Conservation (phyloP, 2,329 filamentous ascomycete genomes). For the Epichloe sibirici region DNA sequence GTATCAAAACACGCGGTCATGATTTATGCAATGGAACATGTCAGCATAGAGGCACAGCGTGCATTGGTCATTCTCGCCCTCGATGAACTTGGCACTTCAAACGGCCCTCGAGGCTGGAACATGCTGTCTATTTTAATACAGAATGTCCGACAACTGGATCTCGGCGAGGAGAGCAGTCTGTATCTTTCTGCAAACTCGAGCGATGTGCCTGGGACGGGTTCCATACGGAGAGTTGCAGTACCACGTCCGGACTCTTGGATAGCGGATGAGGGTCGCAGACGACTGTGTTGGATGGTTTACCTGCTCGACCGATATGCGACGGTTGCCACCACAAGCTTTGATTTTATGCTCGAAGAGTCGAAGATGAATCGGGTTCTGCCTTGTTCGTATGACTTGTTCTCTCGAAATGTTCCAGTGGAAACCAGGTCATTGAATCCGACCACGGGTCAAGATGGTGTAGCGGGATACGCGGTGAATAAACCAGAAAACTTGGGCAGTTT, state of each 20-base stretch:
- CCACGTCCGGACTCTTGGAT: conserved; percentile 30
- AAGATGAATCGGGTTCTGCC: conserved; percentile 29
- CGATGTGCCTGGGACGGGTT: conserved; percentile 21
- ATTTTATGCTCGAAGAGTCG: conserved; percentile 28
- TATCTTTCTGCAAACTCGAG: conserved; percentile 22
- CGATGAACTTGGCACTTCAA: conserved; percentile 30
- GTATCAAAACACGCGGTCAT: conserved; percentile 27
- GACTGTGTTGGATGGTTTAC: conserved; percentile 33
- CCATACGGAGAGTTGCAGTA: conserved; percentile 21
- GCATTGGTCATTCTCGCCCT: conserved; percentile 29
- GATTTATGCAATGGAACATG: conserved; percentile 29
- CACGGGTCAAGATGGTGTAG: conserved; percentile 13
- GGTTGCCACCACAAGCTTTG: conserved; percentile 27
- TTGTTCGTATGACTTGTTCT: conserved; percentile 32
- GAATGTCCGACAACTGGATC: conserved; percentile 25
- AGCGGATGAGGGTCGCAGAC: conserved; percentile 29
- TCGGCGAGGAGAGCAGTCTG: conserved; percentile 27
- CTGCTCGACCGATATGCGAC: conserved; percentile 32
- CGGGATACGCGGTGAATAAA: conserved; percentile 21
- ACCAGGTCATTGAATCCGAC: conserved; percentile 20
- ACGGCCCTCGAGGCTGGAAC: conserved; percentile 30
- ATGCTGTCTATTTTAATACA: conserved; percentile 26
- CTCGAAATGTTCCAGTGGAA: conserved; percentile 30
- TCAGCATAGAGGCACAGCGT: conserved; percentile 25
- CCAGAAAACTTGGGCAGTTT: conserved; percentile 32